Evolutionary conservation across 345 rosid species (phyloP).

Genomic region (Citrus sp.): DNA sequence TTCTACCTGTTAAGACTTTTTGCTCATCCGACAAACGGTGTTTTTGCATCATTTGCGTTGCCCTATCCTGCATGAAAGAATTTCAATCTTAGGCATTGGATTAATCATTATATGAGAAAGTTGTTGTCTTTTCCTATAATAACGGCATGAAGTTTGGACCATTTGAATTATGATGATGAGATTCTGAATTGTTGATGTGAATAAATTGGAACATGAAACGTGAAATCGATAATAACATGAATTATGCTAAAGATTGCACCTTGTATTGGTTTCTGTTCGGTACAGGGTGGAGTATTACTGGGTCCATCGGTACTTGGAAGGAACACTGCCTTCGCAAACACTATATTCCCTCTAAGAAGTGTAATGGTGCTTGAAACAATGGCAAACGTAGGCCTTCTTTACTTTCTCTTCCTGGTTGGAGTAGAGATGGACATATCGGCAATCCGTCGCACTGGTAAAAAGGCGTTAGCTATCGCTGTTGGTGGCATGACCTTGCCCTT

Average conservation of each 20-base stretch:
- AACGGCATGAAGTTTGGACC: background rate
- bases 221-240: background rate
- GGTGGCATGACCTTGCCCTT: slow-evolving; percentile 89
- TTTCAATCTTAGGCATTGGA: no score
- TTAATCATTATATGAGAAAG: no score
- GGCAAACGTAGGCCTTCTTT: slow-evolving; percentile 90
- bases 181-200: background rate
- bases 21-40: background rate
- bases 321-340: slow-evolving; percentile 27
- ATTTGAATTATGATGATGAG: background rate
- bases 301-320: slow-evolving; percentile 87
- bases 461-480: slow-evolving; percentile 56
- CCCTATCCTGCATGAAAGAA: no score
- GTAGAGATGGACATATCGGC: slow-evolving; percentile 93
- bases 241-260: no score
- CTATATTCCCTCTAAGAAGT: slow-evolving; percentile 71
- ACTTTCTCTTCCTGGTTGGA: slow-evolving; percentile 86
- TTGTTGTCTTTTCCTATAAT: no score
- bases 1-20: no score
- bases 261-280: no score
- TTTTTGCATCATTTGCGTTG: no score
- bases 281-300: slow-evolving; percentile 73
- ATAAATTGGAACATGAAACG: background rate
- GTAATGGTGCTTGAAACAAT: slow-evolving; percentile 98
- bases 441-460: slow-evolving; percentile 61